A percentile compares a stretch with the other conserved stretches of the same genome.
phyloP scores from a whole-genome alignment of 2,329 filamentous ascomycete species.

The Trichoderma atroviride region DNA sequence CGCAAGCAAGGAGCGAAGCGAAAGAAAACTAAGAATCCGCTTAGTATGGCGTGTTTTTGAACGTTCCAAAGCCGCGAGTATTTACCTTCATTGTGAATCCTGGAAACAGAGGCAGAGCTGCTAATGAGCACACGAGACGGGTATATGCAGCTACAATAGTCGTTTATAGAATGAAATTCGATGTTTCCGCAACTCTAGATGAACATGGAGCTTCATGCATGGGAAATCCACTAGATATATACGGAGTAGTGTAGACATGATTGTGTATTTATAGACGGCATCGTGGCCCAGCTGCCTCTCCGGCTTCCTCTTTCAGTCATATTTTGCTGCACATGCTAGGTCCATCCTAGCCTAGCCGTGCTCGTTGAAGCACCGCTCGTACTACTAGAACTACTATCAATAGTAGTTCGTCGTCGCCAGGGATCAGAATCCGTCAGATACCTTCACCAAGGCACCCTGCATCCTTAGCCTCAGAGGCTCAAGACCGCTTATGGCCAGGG shows the following conservation, averaged over 20 bases:
- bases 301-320: slow-evolving; percentile 14
- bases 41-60: neutral
- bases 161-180: neutral
- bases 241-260: neutral
- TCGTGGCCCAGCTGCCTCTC: neutral
- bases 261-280: slow-evolving; percentile 13
- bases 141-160: neutral
- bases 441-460: neutral
- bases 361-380: slow-evolving; percentile 1
- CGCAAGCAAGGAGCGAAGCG: neutral
- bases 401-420: slow-evolving; percentile 12
- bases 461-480: slow-evolving; percentile 1
- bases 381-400: no score
- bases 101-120: neutral
- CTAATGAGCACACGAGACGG: neutral
- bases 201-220: slow-evolving; percentile 6
- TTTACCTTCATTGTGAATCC: slow-evolving; percentile 8
- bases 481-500: slow-evolving; percentile 6
- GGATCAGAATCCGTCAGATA: slow-evolving; percentile 4
- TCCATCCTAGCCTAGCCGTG: neutral
- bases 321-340: neutral
- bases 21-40: neutral
- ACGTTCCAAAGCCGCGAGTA: neutral
- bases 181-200: slow-evolving; percentile 2
- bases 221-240: slow-evolving; percentile 18